phyloP scores from a whole-genome alignment of 495 filamentous ascomycete species.

The Apodospora peruviana region DNA sequence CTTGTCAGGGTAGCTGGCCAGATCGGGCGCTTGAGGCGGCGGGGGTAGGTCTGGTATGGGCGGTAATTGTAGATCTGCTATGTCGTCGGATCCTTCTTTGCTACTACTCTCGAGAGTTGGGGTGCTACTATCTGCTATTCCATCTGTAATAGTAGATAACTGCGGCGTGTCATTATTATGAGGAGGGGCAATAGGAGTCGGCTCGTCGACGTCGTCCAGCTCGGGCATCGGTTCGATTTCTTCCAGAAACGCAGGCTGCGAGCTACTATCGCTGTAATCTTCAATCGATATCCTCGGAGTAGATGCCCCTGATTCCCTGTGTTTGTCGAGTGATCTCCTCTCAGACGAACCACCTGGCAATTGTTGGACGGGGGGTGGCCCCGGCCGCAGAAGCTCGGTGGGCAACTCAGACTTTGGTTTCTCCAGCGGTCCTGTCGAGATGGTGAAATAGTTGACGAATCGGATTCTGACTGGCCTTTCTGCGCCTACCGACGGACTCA shows the following conservation, averaged over 20 bases:
- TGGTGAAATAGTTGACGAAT: conserved; percentile 89
- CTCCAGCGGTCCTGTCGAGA: conserved; percentile 65
- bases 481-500: conserved; percentile 4
- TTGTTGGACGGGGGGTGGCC: background rate
- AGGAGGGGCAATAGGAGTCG: background rate
- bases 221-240: conserved; percentile 32
- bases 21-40: conserved; percentile 40
- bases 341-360: background rate
- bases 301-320: background rate
- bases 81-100: background rate
- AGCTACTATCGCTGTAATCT: conserved; percentile 26
- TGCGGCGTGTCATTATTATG: too few species aligned
- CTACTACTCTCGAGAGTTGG: background rate
- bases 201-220: conserved; percentile 10
- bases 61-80: conserved; percentile 27
- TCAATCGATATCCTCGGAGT: conserved; percentile 43
- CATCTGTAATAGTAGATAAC: too few species aligned
- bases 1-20: conserved; percentile 51
- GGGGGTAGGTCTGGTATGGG: conserved; percentile 37
- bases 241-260: conserved; percentile 2
- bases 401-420: conserved; percentile 2
- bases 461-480: conserved; percentile 43
- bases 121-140: too few species aligned
- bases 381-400: background rate
- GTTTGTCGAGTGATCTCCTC: background rate